Evolutionary conservation across 73 alveolate species (phyloP), one percentile per base, ranked within the genome.

Genomic region (Paramecium bursaria): DNA sequence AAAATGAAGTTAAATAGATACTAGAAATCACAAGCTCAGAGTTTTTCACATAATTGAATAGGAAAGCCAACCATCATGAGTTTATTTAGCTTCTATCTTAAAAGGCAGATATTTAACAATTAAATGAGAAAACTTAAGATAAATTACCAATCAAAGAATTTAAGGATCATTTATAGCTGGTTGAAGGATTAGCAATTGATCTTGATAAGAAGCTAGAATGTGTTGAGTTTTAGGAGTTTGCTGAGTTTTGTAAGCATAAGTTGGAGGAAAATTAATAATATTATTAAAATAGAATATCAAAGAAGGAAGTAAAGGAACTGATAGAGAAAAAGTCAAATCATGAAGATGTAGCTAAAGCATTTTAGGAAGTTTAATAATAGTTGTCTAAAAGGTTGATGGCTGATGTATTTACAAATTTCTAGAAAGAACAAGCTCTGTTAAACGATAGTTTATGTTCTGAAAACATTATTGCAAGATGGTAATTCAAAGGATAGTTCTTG

Each of bases 391-490:
- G 89, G 74, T 89, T 87, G 7, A 74, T 51, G 57, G 77, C 49
- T 17, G 92, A 74, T 25, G 97, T 91, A 30, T 76, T 95, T 42
- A 80, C 92, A 23, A 73, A 60, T 21, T 88, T 93, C 21, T 74
- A 92, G 67, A 86, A 89, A 67, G 93, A 93, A 46, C 89, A 95
- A 76, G 96, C 97, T 10, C 73, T 88, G 23, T 85, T 97, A 33
- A 95, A 92, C 86, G 99, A 95, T 60, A 92, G 97, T 4, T 88
- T 97, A 50, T 94, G 99, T 60, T 93, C 95, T 60, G 96, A 95
- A 89, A 97, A 95, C 87, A 88, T 93, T 60, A 79, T 95, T 35
- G 99, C 99, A 19, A 93, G 99, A 74, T 97, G 99, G 99, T 42
- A 93, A 7, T 97, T 99, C 97, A 94, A 97, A 77, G 87, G 96